Percentiles rank a stretch among this genome's conserved stretches.
phyloP scores from a whole-genome alignment of 495 filamentous ascomycete species.

The Daldinia concentrica region DNA sequence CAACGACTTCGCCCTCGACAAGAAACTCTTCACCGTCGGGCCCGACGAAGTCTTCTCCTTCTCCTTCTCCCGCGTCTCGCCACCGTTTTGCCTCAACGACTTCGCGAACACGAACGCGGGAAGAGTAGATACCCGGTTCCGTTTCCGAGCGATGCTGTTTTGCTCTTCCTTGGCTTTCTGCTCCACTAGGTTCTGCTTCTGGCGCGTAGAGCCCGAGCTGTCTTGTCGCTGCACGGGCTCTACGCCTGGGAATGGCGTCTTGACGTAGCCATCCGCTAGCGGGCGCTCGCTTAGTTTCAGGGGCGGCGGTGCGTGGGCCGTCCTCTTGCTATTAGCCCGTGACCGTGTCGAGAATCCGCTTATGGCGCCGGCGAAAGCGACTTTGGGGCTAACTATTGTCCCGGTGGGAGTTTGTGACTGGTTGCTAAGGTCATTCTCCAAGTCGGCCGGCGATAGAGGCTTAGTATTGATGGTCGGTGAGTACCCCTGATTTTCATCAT shows the following conservation, averaged over 20 bases:
- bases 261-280: conserved; percentile 31
- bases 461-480: background rate
- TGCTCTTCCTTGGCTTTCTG: background rate
- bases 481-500: background rate
- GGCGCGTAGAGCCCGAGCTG: background rate
- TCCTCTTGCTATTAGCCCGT: conserved; percentile 17
- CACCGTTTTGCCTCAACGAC: background rate
- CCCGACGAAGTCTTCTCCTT: conserved; percentile 4
- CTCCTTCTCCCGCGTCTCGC: background rate
- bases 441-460: background rate
- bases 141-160: background rate
- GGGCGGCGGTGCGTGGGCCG: conserved; percentile 31
- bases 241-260: conserved; percentile 36
- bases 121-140: conserved; percentile 22
- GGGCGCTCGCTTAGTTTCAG: conserved; percentile 37
- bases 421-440: background rate
- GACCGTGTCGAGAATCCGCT: conserved; percentile 17
- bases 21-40: conserved; percentile 33
- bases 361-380: background rate
- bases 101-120: conserved; percentile 19
- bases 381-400: background rate
- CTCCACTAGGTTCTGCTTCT: background rate
- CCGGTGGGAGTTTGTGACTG: background rate
- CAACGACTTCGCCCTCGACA: conserved; percentile 40
- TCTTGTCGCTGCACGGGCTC: background rate